phyloP scores from a whole-genome alignment of 2,329 filamentous ascomycete genomes.

The Cladosporium sp. region DNA sequence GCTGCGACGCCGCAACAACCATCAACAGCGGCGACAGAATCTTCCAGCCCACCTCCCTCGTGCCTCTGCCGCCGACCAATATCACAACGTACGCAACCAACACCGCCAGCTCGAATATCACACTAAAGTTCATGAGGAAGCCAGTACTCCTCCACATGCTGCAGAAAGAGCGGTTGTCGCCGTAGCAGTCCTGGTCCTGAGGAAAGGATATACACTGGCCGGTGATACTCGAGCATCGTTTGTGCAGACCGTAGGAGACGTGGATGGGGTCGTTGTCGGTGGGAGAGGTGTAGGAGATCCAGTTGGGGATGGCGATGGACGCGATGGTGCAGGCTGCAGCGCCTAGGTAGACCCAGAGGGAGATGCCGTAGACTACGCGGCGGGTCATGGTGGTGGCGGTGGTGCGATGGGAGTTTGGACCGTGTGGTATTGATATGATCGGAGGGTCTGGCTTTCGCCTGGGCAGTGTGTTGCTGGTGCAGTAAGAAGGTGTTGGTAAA shows the following conservation, averaged over 20 bases:
- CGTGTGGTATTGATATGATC: neutral
- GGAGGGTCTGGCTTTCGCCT: neutral
- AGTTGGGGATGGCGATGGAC: conserved; percentile 69
- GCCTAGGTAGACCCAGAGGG: conserved; percentile 50
- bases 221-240: conserved; percentile 72
- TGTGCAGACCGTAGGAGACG: conserved; percentile 77
- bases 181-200: conserved; percentile 65
- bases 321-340: conserved; percentile 72
- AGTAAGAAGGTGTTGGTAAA: neutral
- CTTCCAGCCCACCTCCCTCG: conserved; percentile 81
- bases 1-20: conserved; percentile 68
- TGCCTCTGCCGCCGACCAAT: conserved; percentile 74
- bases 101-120: conserved; percentile 78
- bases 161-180: conserved; percentile 75
- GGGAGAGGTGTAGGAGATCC: conserved; percentile 60
- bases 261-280: conserved; percentile 52
- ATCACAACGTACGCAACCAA: conserved; percentile 80
- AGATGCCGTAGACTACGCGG: conserved; percentile 51
- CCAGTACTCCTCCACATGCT: conserved; percentile 87
- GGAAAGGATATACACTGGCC: conserved; percentile 69
- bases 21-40: conserved; percentile 68
- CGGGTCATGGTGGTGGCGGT: conserved; percentile 48
- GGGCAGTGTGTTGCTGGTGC: neutral
- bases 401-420: neutral
- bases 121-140: conserved; percentile 82